phyloP scores from a whole-genome alignment of 2,329 filamentous ascomycete species.

The Fusarium siculi region DNA sequence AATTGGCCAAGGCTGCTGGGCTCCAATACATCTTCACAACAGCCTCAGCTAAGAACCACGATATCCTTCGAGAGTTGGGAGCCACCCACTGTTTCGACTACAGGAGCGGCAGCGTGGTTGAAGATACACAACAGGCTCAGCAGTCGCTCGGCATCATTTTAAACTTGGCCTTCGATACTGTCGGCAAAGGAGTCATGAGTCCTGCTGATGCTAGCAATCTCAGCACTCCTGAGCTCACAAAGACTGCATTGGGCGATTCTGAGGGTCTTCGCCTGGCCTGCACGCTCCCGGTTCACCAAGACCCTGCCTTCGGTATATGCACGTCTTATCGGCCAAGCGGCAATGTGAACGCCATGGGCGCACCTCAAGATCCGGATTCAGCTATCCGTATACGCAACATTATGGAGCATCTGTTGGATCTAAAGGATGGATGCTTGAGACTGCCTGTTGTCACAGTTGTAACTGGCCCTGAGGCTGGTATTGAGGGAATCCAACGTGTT shows the following conservation, averaged over 20 bases:
- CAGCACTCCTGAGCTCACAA: not conserved
- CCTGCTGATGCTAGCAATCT: too few relatives aligned
- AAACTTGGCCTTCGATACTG: not conserved
- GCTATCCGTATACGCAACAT: not conserved
- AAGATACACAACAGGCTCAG: not conserved
- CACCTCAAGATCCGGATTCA: not conserved
- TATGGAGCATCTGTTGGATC: accelerated
- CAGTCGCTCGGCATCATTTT: not conserved
- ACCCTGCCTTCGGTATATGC: not conserved
- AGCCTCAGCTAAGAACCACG: not conserved
- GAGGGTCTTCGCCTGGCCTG: not conserved
- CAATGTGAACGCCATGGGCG: not conserved
- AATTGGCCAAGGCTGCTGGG: not conserved
- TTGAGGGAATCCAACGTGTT: not conserved
- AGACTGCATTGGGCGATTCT: not conserved
- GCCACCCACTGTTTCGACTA: not conserved
- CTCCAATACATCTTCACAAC: not conserved
- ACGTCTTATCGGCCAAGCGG: not conserved
- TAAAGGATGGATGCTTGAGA: not conserved
- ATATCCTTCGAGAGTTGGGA: not conserved
- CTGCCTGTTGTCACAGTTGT: not conserved
- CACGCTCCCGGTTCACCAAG: not conserved
- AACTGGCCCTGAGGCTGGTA: not conserved
- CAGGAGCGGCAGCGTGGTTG: not conserved
- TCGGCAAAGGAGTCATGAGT: not conserved